Evolutionary conservation across 1,139 yeast species (phyloP), one percentile per base, ranked within the genome.

Genomic region (Insectozyma bohioensis): DNA sequence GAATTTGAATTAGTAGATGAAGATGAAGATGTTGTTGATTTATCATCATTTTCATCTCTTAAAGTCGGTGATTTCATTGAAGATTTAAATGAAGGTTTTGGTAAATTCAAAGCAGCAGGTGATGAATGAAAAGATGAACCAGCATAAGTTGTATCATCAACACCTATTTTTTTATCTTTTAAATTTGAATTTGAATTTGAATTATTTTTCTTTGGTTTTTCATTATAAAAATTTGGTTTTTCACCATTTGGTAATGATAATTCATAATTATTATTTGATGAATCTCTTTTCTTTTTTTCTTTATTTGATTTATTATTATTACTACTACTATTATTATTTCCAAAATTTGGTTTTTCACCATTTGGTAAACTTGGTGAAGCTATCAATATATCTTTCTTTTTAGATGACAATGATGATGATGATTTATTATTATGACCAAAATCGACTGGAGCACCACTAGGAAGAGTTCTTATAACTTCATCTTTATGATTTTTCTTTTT

Each of bases 91-190:
- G 77, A 64, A 6, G 81, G 81, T 44, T 74, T 75, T 19, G 80
- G 80, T 41, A 75, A 63, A 23, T 73, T 70, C 42, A 74, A 56
- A 4, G 80, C 80, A 26, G 75, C 75, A 1, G 81, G 81, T 12
- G 79, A 72, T 14, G 76, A 69, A 51, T 72, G 77, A 48, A 75
- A 75, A 24, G 80, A 71, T 25, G 80, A 70, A 12, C 81, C 81
- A 33, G 81, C 81, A 52, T 74, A 75, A 20, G 63, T 63, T 6
- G 26, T 18, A 30, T 22, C 36, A 29, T 30, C 36, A 11, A 24
- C 66, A 45, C 54, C 67, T 9, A 38, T 28, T 34, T 36, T 15
- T 43, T 39, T 30, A 18, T 40, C 52, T 30, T 37, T 39, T 15
- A 28, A 29, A 18, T 20, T 18, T 23, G 26, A 16, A 8, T 23